These are phyloP conservation scores for Diphasiastrum complanatum DNA, from an alignment of 83 land plant species.

Conservation along the genomic window DNA sequence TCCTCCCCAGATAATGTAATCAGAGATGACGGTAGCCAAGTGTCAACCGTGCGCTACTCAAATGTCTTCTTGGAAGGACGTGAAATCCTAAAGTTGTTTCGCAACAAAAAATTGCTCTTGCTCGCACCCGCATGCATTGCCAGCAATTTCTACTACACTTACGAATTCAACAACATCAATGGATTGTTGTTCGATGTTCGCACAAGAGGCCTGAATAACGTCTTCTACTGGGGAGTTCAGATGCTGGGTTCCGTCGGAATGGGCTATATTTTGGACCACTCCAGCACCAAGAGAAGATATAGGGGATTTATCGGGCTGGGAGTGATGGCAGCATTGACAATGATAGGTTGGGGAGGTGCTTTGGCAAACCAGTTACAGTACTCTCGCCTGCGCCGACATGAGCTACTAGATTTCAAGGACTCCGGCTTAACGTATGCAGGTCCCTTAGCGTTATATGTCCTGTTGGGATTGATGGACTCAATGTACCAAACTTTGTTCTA, in stretches of 20 bases:
- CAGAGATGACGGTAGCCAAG: no score
- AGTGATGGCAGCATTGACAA: not conserved
- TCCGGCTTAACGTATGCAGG: no score
- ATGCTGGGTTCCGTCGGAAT: not conserved
- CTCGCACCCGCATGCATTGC: constrained; percentile 5
- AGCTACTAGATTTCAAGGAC: no score
- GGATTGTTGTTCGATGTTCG: not conserved
- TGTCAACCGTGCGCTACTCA: no score
- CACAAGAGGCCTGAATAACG: not conserved
- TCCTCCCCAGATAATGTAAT: no score
- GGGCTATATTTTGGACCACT: not conserved
- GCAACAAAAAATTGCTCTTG: not conserved
- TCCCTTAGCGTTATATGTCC: no score
- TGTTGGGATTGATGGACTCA: no score
- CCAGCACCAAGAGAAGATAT: not conserved
- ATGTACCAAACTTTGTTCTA: no score
- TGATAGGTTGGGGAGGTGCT: not conserved
- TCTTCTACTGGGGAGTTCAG: no score
- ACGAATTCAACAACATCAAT: constrained; percentile 4
- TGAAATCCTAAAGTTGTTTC: constrained; percentile 7
- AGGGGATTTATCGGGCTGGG: not conserved
- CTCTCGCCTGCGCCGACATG: no score
- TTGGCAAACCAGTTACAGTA: no score
- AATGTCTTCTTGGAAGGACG: not conserved
- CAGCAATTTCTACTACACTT: constrained; percentile 9